A percentile compares a stretch with the other conserved stretches of the same genome.
Conservation (phyloP, 1,284 basidiomycete genomes). For the Moesziomyces sp. region DNA sequence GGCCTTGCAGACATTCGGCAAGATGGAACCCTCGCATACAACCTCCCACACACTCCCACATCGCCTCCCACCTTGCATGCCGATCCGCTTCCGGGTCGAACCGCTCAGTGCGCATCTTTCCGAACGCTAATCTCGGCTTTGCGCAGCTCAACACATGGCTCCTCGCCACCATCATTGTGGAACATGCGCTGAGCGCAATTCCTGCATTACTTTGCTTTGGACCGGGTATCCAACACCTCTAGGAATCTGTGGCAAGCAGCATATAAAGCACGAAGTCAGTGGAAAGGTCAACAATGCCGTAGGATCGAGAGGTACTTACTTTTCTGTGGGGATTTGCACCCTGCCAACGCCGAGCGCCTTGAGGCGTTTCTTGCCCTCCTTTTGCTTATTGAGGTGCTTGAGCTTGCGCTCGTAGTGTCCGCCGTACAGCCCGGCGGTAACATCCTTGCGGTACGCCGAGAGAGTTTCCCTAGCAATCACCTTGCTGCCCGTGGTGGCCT, state of each 20-base stretch:
- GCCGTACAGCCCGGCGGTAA: constrained; percentile 92
- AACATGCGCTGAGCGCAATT: too few species aligned
- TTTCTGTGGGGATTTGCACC: constrained; percentile 60
- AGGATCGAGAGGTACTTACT: too few species aligned
- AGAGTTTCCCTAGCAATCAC: constrained; percentile 85
- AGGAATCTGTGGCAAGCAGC: constrained; percentile 22
- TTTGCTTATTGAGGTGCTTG: constrained; percentile 64
- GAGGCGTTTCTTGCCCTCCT: constrained; percentile 64
- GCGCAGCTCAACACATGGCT: too few species aligned
- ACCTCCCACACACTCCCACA: neutral
- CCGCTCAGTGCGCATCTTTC: too few species aligned
- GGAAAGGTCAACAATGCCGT: too few species aligned
- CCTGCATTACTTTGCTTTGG: constrained; percentile 25
- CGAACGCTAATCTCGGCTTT: too few species aligned
- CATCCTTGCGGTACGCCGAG: constrained; percentile 74
- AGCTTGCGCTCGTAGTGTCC: constrained; percentile 71
- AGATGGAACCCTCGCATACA: neutral
- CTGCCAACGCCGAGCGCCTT: constrained; percentile 60
- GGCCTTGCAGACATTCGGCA: too few species aligned
- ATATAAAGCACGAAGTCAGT: too few species aligned
- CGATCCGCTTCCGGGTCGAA: neutral
- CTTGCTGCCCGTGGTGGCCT: constrained; percentile 78
- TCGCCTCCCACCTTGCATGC: neutral
- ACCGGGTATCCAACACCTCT: constrained; percentile 38
- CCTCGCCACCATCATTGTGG: too few species aligned